phyloP scores from a whole-genome alignment of 129 eudicot species.

The Deinandra increscens region DNA sequence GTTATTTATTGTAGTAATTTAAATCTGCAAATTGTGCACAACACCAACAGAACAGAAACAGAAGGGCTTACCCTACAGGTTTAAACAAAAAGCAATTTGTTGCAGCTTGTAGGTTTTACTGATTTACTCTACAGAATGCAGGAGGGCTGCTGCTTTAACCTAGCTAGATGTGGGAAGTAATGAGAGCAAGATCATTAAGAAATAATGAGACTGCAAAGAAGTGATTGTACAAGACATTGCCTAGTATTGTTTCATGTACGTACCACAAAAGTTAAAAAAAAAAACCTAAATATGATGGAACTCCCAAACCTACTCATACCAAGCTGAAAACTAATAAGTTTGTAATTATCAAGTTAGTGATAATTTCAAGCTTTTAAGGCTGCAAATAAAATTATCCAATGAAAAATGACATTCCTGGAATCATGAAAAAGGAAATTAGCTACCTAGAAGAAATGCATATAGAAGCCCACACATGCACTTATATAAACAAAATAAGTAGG shows the following conservation, averaged over 20 bases:
- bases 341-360: not conserved
- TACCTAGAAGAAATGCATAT: not conserved
- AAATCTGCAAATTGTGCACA: too few relatives aligned
- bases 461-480: not conserved
- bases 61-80: too few relatives aligned
- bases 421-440: not conserved
- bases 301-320: too few relatives aligned
- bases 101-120: too few relatives aligned
- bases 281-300: not conserved
- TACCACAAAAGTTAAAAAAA: not conserved
- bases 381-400: too few relatives aligned
- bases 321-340: too few relatives aligned
- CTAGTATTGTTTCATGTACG: not conserved
- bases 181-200: not conserved
- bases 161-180: not conserved
- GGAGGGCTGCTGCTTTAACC: not conserved
- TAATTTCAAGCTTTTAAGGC: not conserved
- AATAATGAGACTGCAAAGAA: not conserved
- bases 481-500: not conserved
- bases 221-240: not conserved
- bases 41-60: too few relatives aligned
- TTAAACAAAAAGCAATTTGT: not conserved
- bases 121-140: not conserved
- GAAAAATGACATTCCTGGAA: not conserved
- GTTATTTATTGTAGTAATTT: too few relatives aligned